These are phyloP conservation scores for Solanum chiquidenum DNA, from an alignment of 257 asterid genomes.

Conservation along the genomic window DNA sequence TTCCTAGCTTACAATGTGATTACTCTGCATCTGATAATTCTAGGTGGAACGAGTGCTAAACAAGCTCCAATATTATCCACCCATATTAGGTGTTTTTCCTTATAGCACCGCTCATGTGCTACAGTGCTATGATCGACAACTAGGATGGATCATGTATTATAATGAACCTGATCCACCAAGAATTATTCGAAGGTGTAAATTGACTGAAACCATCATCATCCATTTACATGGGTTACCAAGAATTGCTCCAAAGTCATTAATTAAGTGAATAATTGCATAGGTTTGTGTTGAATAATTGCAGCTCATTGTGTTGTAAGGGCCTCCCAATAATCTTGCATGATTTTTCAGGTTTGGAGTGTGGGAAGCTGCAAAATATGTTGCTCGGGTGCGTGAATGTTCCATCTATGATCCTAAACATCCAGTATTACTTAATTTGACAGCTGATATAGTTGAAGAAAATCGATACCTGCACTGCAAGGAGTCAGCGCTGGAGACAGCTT, in stretches of 20 bases:
- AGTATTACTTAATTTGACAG: constrained; percentile 60
- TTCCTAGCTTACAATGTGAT: neutral
- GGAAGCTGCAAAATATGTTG: constrained; percentile 95
- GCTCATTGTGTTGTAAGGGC: neutral
- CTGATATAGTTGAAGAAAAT: constrained; percentile 77
- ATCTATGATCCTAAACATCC: constrained; percentile 69
- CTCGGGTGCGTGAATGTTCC: constrained; percentile 69
- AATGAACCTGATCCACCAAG: neutral
- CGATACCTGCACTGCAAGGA: constrained; percentile 78
- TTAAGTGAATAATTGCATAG: neutral
- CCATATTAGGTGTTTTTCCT: neutral
- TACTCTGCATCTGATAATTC: neutral
- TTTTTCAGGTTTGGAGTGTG: constrained; percentile 83
- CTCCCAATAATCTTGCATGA: neutral
- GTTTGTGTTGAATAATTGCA: neutral
- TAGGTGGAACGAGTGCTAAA: neutral
- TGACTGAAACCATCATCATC: neutral
- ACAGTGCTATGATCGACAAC: neutral
- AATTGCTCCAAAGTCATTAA: neutral
- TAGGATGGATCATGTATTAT: neutral
- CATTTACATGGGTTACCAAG: neutral
- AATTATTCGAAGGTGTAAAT: neutral
- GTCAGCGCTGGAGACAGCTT: constrained; percentile 75
- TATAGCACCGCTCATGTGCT: neutral
- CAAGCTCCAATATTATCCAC: neutral